A percentile compares a stretch with the other conserved stretches of the same genome.
Conservation (phyloP, 1,284 basidiomycete species). For the Ceratobasidium sp. region DNA sequence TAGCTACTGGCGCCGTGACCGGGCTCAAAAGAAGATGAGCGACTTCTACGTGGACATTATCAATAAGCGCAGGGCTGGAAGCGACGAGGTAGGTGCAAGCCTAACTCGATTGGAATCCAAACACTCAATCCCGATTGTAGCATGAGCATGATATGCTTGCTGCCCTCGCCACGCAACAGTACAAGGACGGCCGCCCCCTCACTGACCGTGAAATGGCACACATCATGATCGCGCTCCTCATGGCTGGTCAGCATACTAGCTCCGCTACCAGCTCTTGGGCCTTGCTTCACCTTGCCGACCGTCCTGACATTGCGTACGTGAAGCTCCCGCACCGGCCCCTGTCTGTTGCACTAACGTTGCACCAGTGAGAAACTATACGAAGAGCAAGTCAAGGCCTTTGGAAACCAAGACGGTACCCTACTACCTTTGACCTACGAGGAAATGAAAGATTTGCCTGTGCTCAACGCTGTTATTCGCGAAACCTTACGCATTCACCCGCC, state of each 20-base stretch:
- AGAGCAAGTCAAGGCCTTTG: conserved; percentile 86
- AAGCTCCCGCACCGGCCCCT: not conserved
- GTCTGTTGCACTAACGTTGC: conserved; percentile 11
- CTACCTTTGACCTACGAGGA: conserved; percentile 86
- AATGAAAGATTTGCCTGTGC: conserved; percentile 77
- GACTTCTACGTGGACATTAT: conserved; percentile 94
- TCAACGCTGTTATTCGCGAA: conserved; percentile 91
- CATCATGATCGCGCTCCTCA: conserved; percentile 93
- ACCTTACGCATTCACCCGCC: conserved; percentile 91
- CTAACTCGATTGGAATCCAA: not conserved
- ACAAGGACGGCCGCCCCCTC: conserved; percentile 82
- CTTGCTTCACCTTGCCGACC: conserved; percentile 87
- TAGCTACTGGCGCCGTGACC: conserved; percentile 85
- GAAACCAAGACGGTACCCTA: conserved; percentile 77
- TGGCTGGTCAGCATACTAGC: conserved; percentile 98
- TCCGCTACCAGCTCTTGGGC: conserved; percentile 92
- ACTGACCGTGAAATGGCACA: conserved; percentile 94
- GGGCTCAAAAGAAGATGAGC: conserved; percentile 92
- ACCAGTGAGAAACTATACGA: conserved; percentile 76
- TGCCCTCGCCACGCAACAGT: conserved; percentile 80
- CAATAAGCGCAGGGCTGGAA: conserved; percentile 68
- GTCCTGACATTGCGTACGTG: conserved; percentile 59
- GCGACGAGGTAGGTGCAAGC: conserved; percentile 55
- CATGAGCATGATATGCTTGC: conserved; percentile 92
- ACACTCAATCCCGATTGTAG: conserved; percentile 48